Base-by-base conservation (phyloP, 106 monocot species). In the Allium fistulosum region DNA sequence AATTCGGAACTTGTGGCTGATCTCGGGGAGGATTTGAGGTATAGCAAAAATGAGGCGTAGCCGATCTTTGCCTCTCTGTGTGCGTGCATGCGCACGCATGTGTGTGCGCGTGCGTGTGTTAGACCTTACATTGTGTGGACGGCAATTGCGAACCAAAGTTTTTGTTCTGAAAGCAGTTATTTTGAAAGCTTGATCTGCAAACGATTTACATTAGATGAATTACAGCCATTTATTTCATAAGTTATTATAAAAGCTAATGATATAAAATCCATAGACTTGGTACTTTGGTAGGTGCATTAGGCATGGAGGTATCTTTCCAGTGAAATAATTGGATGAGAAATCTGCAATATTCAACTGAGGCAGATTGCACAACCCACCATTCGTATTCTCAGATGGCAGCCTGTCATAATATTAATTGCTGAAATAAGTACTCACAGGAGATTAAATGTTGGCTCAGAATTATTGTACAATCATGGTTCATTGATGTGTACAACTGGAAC, bases 321-420 rank as follows among this genome's bases (percentile, higher is more conserved):
- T 67, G 12, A 97, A 77, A 79, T 82, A 89, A 64, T 97, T 97
- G 69, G 84, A 87, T 9, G 97, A 97, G 64, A 97, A 89, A 82
- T 92, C 77, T 57, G 80, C 89, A 66, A 80, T 47, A 61, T 63
- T 80, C 37, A 92, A 47, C 48, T 75, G 68, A 52, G 69, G 14
- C 58, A 74, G 72, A 50, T 63, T 58, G 61, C 97, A 97, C 14
- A 92, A 77, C 3, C 92, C 87, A 37, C 69, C 53, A 48, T 48
- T 65, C 62, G 57, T 66, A 59, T 56, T 71, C 13, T 63, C 53
- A 48, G 71, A 66, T 46, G 49, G 58, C 68, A 37, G 52, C 66
- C 84, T 84, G 70, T 37, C 37, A 37, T 37, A 37, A 37, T 37
- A 37, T 37, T 37, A 37, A 37, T 37, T 37, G 37, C 37, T 37